phyloP scores from a whole-genome alignment of 192 early-diverging fungal genomes.

The Coemansia sp. region DNA sequence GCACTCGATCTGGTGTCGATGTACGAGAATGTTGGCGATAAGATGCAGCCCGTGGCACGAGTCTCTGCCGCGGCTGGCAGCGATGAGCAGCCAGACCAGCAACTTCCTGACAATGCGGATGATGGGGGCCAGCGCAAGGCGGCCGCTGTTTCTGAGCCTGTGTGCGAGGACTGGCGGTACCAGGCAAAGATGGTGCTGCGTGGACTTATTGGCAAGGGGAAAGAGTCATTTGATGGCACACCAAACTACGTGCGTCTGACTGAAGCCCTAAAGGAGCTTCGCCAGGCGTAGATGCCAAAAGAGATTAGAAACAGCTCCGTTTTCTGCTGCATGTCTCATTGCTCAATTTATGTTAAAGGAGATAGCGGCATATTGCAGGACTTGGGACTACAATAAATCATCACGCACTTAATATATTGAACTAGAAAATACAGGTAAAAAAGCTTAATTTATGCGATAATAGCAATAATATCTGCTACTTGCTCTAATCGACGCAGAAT shows the following conservation, averaged over 20 bases:
- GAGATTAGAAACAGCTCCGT: no score
- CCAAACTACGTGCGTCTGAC: slow-evolving; percentile 62
- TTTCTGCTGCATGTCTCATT: no score
- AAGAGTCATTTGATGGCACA: slow-evolving; percentile 69
- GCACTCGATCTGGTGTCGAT: slow-evolving; percentile 75
- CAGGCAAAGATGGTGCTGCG: slow-evolving; percentile 81
- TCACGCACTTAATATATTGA: no score
- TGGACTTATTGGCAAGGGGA: slow-evolving; percentile 79
- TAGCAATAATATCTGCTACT: no score
- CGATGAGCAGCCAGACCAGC: slow-evolving; percentile 29
- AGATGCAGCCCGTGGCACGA: slow-evolving; percentile 41
- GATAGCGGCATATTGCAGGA: no score
- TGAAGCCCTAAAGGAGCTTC: slow-evolving; percentile 64
- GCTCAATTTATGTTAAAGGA: no score
- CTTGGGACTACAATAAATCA: no score
- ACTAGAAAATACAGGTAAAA: no score
- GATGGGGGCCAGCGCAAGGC: slow-evolving; percentile 35
- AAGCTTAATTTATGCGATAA: no score
- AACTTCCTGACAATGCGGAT: slow-evolving; percentile 9
- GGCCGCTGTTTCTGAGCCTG: slow-evolving; percentile 45
- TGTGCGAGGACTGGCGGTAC: slow-evolving; percentile 89
- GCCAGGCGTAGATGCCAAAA: slow-evolving; percentile 16
- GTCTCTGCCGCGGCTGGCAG: slow-evolving; percentile 22
- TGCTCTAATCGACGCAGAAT: no score
- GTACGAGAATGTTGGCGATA: slow-evolving; percentile 74